phyloP scores from a whole-genome alignment of 768 basidiomycete genomes.

The Lactarius tabidus region DNA sequence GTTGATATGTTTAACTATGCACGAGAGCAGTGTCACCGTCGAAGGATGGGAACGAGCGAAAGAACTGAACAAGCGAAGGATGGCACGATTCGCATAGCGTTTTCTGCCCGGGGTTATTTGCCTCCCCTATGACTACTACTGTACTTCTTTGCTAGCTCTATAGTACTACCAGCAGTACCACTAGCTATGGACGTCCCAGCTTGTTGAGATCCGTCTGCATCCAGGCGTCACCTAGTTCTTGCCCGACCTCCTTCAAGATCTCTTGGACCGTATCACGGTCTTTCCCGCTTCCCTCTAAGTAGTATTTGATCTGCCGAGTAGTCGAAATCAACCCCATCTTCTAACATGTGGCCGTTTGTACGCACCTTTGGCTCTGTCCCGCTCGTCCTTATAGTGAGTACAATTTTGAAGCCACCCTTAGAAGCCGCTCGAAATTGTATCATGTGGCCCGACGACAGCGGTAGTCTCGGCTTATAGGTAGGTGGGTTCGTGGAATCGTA shows the following conservation, averaged over 20 bases:
- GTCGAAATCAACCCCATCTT: background rate
- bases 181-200: conserved; percentile 35
- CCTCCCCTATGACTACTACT: background rate
- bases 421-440: conserved; percentile 64
- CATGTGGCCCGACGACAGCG: conserved; percentile 81
- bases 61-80: conserved; percentile 49
- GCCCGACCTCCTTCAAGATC: conserved; percentile 52
- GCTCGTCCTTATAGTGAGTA: conserved; percentile 74
- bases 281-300: conserved; percentile 73
- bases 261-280: conserved; percentile 44
- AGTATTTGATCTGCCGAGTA: conserved; percentile 69
- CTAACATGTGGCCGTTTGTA: background rate
- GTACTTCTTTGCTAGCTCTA: background rate
- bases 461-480: conserved; percentile 54
- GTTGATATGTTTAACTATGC: conserved; percentile 57
- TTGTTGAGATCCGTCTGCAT: conserved; percentile 56
- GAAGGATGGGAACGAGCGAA: conserved; percentile 65
- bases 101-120: background rate
- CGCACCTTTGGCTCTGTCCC: conserved; percentile 87
- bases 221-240: conserved; percentile 63
- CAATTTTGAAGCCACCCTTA: conserved; percentile 45
- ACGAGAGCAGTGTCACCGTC: conserved; percentile 50
- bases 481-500: conserved; percentile 77
- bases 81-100: conserved; percentile 27
- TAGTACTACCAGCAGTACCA: background rate